Evolutionary conservation across 1,284 basidiomycete genomes (phyloP).

Genomic region (Ceraceosorus bombacis): DNA sequence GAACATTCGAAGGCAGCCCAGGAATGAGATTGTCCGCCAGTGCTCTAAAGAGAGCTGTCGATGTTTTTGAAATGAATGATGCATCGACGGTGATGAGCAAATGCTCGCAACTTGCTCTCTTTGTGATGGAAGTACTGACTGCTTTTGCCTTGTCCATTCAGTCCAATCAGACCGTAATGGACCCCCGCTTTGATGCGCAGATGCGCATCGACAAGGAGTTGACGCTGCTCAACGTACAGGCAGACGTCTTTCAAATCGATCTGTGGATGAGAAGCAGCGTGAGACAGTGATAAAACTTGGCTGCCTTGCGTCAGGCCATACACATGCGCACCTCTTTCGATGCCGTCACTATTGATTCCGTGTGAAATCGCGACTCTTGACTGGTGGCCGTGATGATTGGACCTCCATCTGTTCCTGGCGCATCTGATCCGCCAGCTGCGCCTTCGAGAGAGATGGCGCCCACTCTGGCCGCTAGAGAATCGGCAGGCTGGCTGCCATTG

Average conservation of each 20-base stretch:
- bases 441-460: too few relatives aligned
- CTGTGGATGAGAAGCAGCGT: constrained; percentile 19
- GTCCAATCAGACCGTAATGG: constrained; percentile 56
- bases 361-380: constrained; percentile 54
- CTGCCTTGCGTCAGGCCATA: background rate
- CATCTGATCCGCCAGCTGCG: background rate
- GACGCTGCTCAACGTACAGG: constrained; percentile 53
- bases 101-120: constrained; percentile 12
- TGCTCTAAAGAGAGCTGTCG: constrained; percentile 50
- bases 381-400: constrained; percentile 40
- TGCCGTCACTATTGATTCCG: constrained; percentile 51
- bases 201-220: constrained; percentile 56
- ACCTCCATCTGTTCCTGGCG: constrained; percentile 7
- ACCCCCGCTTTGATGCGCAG: constrained; percentile 55
- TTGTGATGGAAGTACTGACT: constrained; percentile 52
- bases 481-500: background rate
- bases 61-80: background rate
- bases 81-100: background rate
- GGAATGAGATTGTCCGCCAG: constrained; percentile 54
- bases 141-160: constrained; percentile 59
- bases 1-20: constrained; percentile 55
- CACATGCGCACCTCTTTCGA: constrained; percentile 38
- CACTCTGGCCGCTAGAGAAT: too few relatives aligned
- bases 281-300: too few relatives aligned
- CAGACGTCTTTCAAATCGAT: constrained; percentile 55